Evolutionary conservation across 2,329 filamentous ascomycete species (phyloP), one percentile per base, ranked within the genome.

Genomic region (Aureobasidium namibiae): DNA sequence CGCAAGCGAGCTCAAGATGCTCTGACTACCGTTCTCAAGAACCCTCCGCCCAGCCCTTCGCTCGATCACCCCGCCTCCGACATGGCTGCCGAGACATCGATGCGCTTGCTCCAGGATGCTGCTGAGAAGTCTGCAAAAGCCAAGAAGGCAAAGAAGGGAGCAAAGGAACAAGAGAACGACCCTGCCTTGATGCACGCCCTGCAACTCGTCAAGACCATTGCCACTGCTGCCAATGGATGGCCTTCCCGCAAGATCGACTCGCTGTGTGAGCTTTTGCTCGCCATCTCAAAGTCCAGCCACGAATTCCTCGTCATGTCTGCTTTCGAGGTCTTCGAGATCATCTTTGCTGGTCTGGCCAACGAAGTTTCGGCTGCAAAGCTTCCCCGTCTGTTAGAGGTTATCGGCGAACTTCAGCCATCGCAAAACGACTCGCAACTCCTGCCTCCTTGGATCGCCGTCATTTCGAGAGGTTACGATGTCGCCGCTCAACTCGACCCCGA

Each of bases 241-340:
- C 94, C 94, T 0, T 96, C 88, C 76, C 90, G 88, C 77, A 96
- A 95, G 75, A 95, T 96, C 58, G 94, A 99, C 74, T 80, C 87
- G 2, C 78, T 99, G 34, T 96, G 92, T 72, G 92, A 97, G 73
- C 77, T 96, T 57, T 77, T 99, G 60, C 83, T 99, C 65, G 85
- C 86, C 65, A 95, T 97, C 62, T 92, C 92, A 31, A 87, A 87
- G 69, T 92, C 89, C 9, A 94, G 85, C 72, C 96, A 95, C 71
- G 92, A 97, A 71, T 95, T 92, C 72, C 86, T 99, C 78, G 95
- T 92, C 33, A 95, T 97, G 87, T 88, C 90, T 11, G 89, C 92
- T 0, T 96, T 99, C 67, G 92, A 96, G 65, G 92, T 97, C 4
- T 99, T 99, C 67, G 94, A 99, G 72, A 88, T 95, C 72, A 95